phyloP scores from a whole-genome alignment of 108 stramenopile species.

The Cyclotella choctawhatcheeana region DNA sequence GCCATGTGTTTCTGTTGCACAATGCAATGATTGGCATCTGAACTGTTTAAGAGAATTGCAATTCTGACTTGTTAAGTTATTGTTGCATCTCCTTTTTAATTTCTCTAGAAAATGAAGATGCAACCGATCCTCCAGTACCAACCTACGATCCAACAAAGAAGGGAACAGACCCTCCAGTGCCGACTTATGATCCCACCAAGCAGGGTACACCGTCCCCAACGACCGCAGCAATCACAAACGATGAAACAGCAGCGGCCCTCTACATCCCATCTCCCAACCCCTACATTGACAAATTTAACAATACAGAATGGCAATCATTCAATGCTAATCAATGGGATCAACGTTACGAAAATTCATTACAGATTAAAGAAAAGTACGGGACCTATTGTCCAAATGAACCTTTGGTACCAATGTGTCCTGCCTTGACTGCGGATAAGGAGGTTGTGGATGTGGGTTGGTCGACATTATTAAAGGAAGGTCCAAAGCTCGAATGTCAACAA shows the following conservation, averaged over 20 bases:
- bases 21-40: too few relatives aligned
- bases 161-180: slow-evolving; percentile 7
- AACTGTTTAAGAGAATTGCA: too few relatives aligned
- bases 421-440: neutral
- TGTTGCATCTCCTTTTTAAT: too few relatives aligned
- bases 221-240: neutral
- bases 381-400: slow-evolving; percentile 16
- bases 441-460: neutral
- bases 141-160: too few relatives aligned
- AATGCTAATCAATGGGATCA: neutral
- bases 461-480: neutral
- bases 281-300: slow-evolving; percentile 15
- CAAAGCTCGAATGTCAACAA: neutral
- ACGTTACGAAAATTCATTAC: neutral
- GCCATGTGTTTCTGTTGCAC: too few relatives aligned
- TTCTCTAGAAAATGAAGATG: too few relatives aligned
- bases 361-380: slow-evolving; percentile 12
- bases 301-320: slow-evolving; percentile 13
- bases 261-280: neutral
- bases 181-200: slow-evolving; percentile 12
- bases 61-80: too few relatives aligned
- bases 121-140: neutral
- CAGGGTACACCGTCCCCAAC: slow-evolving; percentile 1
- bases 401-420: slow-evolving; percentile 8
- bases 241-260: too few relatives aligned